These are phyloP conservation scores for Furcasterigmium furcatum DNA, from an alignment of 2,329 filamentous ascomycete genomes.

Conservation along the genomic window DNA sequence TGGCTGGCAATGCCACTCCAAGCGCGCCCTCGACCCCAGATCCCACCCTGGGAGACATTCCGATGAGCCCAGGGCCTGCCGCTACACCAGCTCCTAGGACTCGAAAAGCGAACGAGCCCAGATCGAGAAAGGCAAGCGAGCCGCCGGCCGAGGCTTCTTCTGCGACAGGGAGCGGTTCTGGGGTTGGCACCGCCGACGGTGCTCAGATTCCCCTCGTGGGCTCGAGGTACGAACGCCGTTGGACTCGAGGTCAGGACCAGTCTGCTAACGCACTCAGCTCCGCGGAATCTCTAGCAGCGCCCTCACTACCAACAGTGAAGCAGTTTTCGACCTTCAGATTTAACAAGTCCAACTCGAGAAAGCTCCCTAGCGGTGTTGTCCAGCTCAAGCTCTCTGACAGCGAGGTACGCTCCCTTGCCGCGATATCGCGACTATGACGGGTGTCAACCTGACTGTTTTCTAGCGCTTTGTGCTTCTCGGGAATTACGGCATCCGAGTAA, in stretches of 20 bases:
- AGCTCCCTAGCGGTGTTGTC: constrained; percentile 32
- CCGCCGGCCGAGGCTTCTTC: neutral
- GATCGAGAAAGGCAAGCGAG: too few species aligned
- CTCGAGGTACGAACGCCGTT: neutral
- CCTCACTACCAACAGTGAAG: constrained; percentile 1
- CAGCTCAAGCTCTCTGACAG: constrained; percentile 41
- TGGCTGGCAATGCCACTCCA: neutral
- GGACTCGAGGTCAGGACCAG: too few species aligned
- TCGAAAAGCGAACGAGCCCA: neutral
- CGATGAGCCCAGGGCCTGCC: neutral
- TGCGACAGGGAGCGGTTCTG: too few species aligned
- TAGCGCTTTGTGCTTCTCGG: constrained; percentile 64
- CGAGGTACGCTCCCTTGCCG: constrained; percentile 33
- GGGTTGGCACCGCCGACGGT: too few species aligned
- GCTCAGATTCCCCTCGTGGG: neutral
- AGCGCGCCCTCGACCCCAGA: neutral
- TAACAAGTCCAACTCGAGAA: constrained; percentile 38
- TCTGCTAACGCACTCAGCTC: too few species aligned
- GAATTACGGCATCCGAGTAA: constrained; percentile 62
- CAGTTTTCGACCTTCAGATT: constrained; percentile 44
- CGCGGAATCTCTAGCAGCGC: too few species aligned
- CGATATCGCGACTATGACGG: constrained; percentile 10
- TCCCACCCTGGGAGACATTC: neutral
- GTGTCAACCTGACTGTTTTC: constrained; percentile 9
- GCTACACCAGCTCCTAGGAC: neutral